A percentile compares a stretch with the other conserved stretches of the same genome.
Conservation (phyloP, 164 flowering plant genomes). For the Umbilicus rupestris region DNA sequence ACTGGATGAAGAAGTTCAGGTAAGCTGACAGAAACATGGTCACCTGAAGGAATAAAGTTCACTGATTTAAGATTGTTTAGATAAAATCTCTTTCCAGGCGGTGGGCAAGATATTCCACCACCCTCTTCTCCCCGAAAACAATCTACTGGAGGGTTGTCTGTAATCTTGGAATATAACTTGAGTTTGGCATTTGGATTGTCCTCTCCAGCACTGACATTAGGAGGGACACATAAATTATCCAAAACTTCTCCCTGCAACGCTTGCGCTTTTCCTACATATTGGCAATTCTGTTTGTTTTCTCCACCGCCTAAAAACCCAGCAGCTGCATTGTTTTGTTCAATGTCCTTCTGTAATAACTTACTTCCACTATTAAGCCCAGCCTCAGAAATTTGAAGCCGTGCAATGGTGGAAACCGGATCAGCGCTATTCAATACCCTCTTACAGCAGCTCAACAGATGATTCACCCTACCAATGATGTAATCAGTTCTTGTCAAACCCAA, state of each 20-base stretch:
- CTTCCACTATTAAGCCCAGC: neutral
- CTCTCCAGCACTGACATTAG: neutral
- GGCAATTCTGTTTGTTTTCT: too few species aligned
- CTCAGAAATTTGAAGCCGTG: constrained; percentile 10
- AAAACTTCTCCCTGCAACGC: neutral
- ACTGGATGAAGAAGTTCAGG: constrained; percentile 75
- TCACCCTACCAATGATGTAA: constrained; percentile 21
- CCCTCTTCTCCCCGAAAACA: constrained; percentile 7
- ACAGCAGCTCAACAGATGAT: constrained; percentile 34
- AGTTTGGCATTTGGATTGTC: neutral
- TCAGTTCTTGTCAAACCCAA: constrained; percentile 7
- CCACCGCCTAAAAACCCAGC: neutral
- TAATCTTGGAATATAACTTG: constrained; percentile 9
- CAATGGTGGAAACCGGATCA: constrained; percentile 42
- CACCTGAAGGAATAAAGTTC: constrained; percentile 15
- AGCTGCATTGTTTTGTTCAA: neutral
- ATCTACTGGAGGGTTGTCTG: constrained; percentile 8
- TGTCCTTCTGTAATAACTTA: neutral
- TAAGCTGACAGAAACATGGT: constrained; percentile 39
- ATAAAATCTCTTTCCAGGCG: constrained; percentile 55
- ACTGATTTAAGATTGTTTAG: constrained; percentile 50
- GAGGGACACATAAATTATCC: too few species aligned
- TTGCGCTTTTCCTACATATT: neutral
- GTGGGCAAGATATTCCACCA: constrained; percentile 13
- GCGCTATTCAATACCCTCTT: constrained; percentile 37